phyloP scores from a whole-genome alignment of 345 rosid genomes.

The Carallia brachiata region DNA sequence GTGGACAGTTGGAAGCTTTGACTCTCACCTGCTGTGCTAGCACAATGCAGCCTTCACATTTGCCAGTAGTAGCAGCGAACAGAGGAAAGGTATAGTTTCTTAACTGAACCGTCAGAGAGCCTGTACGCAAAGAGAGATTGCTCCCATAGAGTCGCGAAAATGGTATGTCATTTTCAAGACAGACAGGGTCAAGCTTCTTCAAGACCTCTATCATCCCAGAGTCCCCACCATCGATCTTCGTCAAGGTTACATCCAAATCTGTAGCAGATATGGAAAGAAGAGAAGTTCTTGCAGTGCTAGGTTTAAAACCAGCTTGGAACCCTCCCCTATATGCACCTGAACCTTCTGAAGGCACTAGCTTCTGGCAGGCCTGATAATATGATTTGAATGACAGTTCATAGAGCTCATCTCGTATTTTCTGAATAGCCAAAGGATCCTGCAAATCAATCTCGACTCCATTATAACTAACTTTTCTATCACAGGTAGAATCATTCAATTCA shows the following conservation, averaged over 20 bases:
- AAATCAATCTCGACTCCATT: slow-evolving; percentile 65
- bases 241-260: slow-evolving; percentile 79
- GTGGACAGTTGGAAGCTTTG: slow-evolving; percentile 4
- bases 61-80: slow-evolving; percentile 71
- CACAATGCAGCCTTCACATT: slow-evolving; percentile 83
- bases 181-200: slow-evolving; percentile 80
- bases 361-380: slow-evolving; percentile 84
- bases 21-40: slow-evolving; percentile 88
- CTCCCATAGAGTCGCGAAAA: slow-evolving; percentile 93
- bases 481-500: slow-evolving; percentile 49
- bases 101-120: slow-evolving; percentile 60
- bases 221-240: slow-evolving; percentile 79
- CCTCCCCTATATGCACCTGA: slow-evolving; percentile 82
- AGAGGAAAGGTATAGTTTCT: slow-evolving; percentile 88
- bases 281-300: slow-evolving; percentile 67
- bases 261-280: slow-evolving; percentile 79
- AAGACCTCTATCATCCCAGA: slow-evolving; percentile 80
- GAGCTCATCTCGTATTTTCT: slow-evolving; percentile 67
- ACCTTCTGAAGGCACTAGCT: slow-evolving; percentile 63
- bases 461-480: slow-evolving; percentile 47
- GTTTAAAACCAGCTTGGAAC: slow-evolving; percentile 89
- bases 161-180: slow-evolving; percentile 66
- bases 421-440: slow-evolving; percentile 52
- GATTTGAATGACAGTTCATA: slow-evolving; percentile 68
- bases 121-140: slow-evolving; percentile 55